These are phyloP conservation scores for Eucalyptus cloeziana DNA, from an alignment of 345 rosid species.

Conservation along the genomic window DNA sequence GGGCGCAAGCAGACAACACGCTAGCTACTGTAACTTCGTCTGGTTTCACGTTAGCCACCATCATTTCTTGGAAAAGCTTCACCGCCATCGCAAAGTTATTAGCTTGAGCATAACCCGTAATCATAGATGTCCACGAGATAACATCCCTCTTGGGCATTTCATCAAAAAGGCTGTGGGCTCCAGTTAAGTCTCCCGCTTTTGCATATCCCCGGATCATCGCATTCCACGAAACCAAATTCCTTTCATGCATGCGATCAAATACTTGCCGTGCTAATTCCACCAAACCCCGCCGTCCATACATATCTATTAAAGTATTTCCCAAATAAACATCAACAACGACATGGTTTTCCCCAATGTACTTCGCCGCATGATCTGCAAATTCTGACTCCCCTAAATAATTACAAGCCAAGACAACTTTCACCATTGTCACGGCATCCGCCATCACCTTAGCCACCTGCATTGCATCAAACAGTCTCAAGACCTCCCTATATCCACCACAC, in stretches of 20 bases:
- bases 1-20: slow-evolving; percentile 56
- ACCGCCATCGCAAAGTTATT: slow-evolving; percentile 29
- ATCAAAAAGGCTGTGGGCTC: slow-evolving; percentile 38
- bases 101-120: slow-evolving; percentile 37
- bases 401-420: slow-evolving; percentile 40
- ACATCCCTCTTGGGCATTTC: slow-evolving; percentile 46
- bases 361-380: slow-evolving; percentile 16
- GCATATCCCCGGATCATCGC: slow-evolving; percentile 32
- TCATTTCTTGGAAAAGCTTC: slow-evolving; percentile 45
- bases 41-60: slow-evolving; percentile 30
- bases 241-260: slow-evolving; percentile 31
- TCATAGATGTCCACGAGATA: slow-evolving; percentile 66
- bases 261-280: slow-evolving; percentile 22
- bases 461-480: slow-evolving; percentile 23
- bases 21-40: slow-evolving; percentile 50
- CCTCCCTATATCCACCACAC: slow-evolving; percentile 19
- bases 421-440: slow-evolving; percentile 57
- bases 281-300: slow-evolving; percentile 42
- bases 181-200: slow-evolving; percentile 15
- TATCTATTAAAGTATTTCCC: slow-evolving; percentile 51
- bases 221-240: slow-evolving; percentile 45
- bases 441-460: slow-evolving; percentile 29
- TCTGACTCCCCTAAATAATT: slow-evolving; percentile 4
- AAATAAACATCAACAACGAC: slow-evolving; percentile 44
- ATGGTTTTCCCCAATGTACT: slow-evolving; percentile 23